These are phyloP conservation scores for Aspergillus calidoustus DNA, from an alignment of 2,329 filamentous ascomycete genomes.

Conservation along the genomic window DNA sequence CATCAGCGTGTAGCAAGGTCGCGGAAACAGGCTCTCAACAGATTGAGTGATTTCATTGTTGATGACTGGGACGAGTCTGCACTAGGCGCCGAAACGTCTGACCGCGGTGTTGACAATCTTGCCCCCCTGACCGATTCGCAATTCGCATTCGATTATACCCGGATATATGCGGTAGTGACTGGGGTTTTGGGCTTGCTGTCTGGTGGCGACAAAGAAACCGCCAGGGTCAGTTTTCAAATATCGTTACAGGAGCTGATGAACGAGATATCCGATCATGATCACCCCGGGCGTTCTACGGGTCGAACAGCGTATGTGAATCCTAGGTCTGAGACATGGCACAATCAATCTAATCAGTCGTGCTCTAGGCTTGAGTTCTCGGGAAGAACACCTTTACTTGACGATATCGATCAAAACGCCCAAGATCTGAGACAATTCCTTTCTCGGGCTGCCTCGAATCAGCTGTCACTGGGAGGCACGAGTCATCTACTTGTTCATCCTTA, in stretches of 20 bases:
- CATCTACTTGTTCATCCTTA: slow-evolving; percentile 29
- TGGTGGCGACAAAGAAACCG: slow-evolving; percentile 1
- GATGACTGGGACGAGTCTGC: slow-evolving; percentile 43
- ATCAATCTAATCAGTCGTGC: slow-evolving; percentile 15
- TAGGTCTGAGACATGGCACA: neutral
- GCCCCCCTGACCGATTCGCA: slow-evolving; percentile 25
- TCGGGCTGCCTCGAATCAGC: slow-evolving; percentile 1
- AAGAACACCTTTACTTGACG: slow-evolving; percentile 33
- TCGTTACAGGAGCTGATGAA: slow-evolving; percentile 28
- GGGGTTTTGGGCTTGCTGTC: slow-evolving; percentile 19
- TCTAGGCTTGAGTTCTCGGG: slow-evolving; percentile 39
- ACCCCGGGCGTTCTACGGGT: slow-evolving; percentile 20
- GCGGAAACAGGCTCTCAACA: slow-evolving; percentile 15
- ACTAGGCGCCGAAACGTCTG: slow-evolving; percentile 3
- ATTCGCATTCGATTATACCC: slow-evolving; percentile 37
- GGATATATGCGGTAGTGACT: slow-evolving; percentile 33
- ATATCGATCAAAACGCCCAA: slow-evolving; percentile 42
- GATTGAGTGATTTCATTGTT: slow-evolving; percentile 40
- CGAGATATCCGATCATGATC: slow-evolving; percentile 10
- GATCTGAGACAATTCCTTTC: slow-evolving; percentile 35
- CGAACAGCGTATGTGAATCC: slow-evolving; percentile 37
- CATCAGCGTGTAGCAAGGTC: slow-evolving; percentile 23
- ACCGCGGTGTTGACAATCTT: slow-evolving; percentile 18
- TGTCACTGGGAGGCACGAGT: slow-evolving; percentile 11
- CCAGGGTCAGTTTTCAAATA: slow-evolving; percentile 27